phyloP scores from a whole-genome alignment of 257 asterid species.

The Nicotiana sylvestris region DNA sequence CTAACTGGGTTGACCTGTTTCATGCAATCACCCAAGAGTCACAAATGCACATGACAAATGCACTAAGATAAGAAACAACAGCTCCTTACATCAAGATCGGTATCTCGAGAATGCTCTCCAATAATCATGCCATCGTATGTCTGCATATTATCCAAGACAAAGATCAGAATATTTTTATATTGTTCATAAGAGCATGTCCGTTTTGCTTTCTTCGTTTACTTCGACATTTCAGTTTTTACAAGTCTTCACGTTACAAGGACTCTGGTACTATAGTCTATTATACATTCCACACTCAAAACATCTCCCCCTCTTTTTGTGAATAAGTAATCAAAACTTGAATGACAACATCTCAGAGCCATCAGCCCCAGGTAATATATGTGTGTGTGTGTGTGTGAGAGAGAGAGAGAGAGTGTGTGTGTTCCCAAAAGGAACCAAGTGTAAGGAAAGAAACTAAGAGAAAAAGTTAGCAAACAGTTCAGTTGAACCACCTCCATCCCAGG shows the following conservation, averaged over 20 bases:
- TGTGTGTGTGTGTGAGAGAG: no score
- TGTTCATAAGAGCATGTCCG: neutral
- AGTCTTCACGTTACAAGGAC: neutral
- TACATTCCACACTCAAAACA: neutral
- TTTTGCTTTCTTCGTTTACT: neutral
- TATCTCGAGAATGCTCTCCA: constrained; percentile 95
- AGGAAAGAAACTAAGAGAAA: neutral
- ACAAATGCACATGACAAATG: constrained; percentile 4
- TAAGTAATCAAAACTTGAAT: neutral
- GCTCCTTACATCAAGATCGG: constrained; percentile 89
- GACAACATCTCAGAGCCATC: neutral
- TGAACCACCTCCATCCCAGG: constrained; percentile 81
- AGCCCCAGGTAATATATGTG: neutral
- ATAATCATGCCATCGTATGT: constrained; percentile 98
- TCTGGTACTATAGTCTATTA: neutral
- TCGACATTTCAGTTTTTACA: neutral
- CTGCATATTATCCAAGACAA: constrained; percentile 37
- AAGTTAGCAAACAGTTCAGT: neutral
- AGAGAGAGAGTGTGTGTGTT: neutral
- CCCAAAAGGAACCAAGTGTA: neutral
- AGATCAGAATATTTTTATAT: neutral
- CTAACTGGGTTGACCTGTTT: constrained; percentile 86
- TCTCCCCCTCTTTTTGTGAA: neutral
- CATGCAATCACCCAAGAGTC: constrained; percentile 18
- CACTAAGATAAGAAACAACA: neutral